Conservation (phyloP, 495 filamentous ascomycete genomes). For the Xylaria cubensis region DNA sequence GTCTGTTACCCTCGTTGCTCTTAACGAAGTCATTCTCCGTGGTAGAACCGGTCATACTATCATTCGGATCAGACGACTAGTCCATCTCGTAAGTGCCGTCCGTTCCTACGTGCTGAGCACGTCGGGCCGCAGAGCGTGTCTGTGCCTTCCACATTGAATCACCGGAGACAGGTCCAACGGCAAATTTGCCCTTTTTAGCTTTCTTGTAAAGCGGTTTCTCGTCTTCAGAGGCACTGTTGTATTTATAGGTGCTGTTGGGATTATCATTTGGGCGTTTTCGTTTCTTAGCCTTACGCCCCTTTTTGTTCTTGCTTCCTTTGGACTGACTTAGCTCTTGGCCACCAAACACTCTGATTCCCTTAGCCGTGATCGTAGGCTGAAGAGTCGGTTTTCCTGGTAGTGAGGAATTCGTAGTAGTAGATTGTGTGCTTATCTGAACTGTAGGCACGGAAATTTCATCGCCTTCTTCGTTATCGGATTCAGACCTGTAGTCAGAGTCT, state of each 20-base stretch:
- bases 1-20: not conserved
- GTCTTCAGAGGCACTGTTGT: not conserved
- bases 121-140: conserved; percentile 9
- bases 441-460: not conserved
- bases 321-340: not conserved
- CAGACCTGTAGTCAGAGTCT: not conserved
- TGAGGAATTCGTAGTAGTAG: not conserved
- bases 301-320: not conserved
- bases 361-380: not conserved
- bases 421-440: not conserved
- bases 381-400: not conserved
- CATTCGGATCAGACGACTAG: not conserved
- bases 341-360: conserved; percentile 8
- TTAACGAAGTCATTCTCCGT: not conserved
- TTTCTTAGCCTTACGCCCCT: not conserved
- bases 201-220: conserved; percentile 4
- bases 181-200: not conserved
- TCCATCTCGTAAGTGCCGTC: conserved; percentile 4
- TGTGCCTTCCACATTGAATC: not conserved
- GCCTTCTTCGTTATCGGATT: not conserved
- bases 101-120: not conserved
- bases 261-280: not conserved
- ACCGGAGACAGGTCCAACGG: not conserved
- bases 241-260: conserved; percentile 1
- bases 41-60: not conserved